A percentile compares a stretch with the other conserved stretches of the same genome.
These are phyloP conservation scores for Globisporangium solare DNA, from an alignment of 352 stramenopile species.

Conservation along the genomic window DNA sequence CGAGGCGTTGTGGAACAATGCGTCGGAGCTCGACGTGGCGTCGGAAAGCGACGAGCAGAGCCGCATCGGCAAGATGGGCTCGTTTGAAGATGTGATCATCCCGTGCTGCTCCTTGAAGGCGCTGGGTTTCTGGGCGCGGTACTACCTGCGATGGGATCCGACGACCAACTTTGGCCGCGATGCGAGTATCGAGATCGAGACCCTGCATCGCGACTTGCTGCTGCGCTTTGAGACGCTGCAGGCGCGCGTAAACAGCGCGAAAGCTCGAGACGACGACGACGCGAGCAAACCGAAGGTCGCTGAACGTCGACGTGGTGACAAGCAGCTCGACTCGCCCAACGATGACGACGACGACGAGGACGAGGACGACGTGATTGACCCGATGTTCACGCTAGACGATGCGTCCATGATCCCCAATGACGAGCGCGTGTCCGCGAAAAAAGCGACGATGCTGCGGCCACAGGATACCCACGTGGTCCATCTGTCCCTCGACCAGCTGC, in stretches of 20 bases:
- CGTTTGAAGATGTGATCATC: constrained; percentile 59
- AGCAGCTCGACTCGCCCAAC: constrained; percentile 1
- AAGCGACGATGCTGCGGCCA: constrained; percentile 4
- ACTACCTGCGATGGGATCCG: constrained; percentile 79
- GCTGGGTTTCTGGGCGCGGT: constrained; percentile 71
- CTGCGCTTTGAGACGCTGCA: constrained; percentile 29
- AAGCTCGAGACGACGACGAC: constrained; percentile 24
- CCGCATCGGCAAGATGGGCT: constrained; percentile 23
- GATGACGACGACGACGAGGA: constrained; percentile 20
- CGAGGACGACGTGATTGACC: constrained; percentile 2
- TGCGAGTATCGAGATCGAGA: constrained; percentile 54
- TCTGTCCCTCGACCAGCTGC: constrained; percentile 11
- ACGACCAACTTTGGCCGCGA: constrained; percentile 53
- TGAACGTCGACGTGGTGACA: neutral
- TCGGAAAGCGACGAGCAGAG: constrained; percentile 37
- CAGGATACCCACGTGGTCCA: constrained; percentile 15
- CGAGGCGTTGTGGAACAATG: constrained; percentile 23
- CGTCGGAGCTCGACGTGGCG: constrained; percentile 23
- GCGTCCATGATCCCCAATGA: neutral
- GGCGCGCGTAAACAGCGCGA: constrained; percentile 11
- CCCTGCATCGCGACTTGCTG: constrained; percentile 44
- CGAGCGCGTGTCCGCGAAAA: neutral
- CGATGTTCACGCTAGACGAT: constrained; percentile 12
- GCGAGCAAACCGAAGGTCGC: constrained; percentile 25
- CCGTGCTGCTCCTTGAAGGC: constrained; percentile 64